These are phyloP conservation scores for Viola odorata DNA, from an alignment of 345 rosid genomes.

Conservation along the genomic window DNA sequence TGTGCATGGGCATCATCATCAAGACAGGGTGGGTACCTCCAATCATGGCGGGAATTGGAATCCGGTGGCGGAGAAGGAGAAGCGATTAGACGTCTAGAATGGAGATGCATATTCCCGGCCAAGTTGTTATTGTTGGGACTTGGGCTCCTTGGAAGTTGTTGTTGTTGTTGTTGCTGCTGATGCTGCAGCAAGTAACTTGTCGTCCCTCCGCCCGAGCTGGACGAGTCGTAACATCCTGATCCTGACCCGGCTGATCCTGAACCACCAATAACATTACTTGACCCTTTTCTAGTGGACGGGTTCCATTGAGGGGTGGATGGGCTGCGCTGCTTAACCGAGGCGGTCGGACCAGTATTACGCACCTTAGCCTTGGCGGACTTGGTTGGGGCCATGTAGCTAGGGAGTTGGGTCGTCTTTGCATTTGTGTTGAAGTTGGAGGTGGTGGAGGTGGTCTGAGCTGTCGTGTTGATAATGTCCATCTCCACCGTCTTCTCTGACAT, in stretches of 20 bases:
- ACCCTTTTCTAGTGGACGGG: conserved; percentile 54
- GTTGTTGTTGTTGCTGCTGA: too few species aligned
- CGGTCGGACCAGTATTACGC: conserved; percentile 37
- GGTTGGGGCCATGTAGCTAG: conserved; percentile 90
- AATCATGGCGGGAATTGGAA: conserved; percentile 31
- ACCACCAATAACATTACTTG: neutral
- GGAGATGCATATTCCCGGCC: conserved; percentile 1
- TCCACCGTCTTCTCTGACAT: conserved; percentile 82
- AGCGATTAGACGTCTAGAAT: conserved; percentile 15
- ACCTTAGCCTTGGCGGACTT: conserved; percentile 86
- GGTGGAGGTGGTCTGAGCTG: conserved; percentile 21
- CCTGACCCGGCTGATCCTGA: conserved; percentile 9
- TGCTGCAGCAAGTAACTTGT: conserved; percentile 22
- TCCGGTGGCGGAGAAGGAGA: conserved; percentile 12
- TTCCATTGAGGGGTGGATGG: conserved; percentile 58
- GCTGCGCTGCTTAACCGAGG: conserved; percentile 28
- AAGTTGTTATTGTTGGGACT: conserved; percentile 28
- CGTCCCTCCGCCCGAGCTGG: conserved; percentile 58
- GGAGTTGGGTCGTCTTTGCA: conserved; percentile 40
- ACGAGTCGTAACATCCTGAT: conserved; percentile 51
- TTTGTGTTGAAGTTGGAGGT: conserved; percentile 28
- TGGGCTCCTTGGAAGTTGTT: conserved; percentile 53
- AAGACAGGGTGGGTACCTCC: conserved; percentile 30
- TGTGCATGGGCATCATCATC: conserved; percentile 24
- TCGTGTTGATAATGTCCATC: conserved; percentile 42